Conservation (phyloP, 2,329 filamentous ascomycete genomes). For the Phaeosphaeria sp. region DNA sequence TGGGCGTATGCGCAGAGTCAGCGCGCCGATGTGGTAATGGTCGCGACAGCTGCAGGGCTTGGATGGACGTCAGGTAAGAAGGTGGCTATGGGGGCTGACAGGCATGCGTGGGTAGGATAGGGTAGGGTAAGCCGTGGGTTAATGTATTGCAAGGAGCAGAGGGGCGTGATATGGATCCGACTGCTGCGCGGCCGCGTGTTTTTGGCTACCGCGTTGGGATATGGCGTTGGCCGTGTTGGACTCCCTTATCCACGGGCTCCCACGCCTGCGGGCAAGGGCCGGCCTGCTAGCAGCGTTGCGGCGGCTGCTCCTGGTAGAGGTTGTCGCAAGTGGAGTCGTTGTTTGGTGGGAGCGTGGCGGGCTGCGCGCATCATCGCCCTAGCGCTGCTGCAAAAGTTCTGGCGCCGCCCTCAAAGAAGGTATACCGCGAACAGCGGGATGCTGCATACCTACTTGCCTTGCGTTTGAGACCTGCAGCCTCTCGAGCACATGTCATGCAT, state of each 20-base stretch:
- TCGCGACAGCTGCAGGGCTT: slow-evolving; percentile 3
- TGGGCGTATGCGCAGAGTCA: neutral
- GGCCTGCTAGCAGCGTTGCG: slow-evolving; percentile 17
- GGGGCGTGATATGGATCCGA: neutral
- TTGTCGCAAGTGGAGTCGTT: slow-evolving; percentile 11
- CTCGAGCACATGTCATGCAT: neutral
- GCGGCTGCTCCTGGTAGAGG: slow-evolving; percentile 20
- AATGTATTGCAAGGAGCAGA: neutral
- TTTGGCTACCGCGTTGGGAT: neutral
- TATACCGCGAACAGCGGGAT: slow-evolving; percentile 33
- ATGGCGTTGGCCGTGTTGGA: neutral
- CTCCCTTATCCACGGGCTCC: slow-evolving; percentile 5
- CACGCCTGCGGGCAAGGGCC: slow-evolving; percentile 26
- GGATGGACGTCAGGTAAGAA: neutral
- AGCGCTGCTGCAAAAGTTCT: neutral
- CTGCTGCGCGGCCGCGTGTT: slow-evolving; percentile 1
- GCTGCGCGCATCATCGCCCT: slow-evolving; percentile 18
- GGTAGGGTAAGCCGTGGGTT: neutral
- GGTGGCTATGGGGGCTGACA: neutral
- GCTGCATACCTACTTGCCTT: slow-evolving; percentile 5
- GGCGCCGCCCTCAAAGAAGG: slow-evolving; percentile 26
- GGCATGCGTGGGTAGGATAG: neutral
- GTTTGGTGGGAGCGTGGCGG: neutral
- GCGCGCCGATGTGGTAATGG: slow-evolving; percentile 1
- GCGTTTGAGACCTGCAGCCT: neutral